Base-by-base conservation (phyloP, 2,329 filamentous ascomycete species). In the Gnomoniopsis smithogilvyi region DNA sequence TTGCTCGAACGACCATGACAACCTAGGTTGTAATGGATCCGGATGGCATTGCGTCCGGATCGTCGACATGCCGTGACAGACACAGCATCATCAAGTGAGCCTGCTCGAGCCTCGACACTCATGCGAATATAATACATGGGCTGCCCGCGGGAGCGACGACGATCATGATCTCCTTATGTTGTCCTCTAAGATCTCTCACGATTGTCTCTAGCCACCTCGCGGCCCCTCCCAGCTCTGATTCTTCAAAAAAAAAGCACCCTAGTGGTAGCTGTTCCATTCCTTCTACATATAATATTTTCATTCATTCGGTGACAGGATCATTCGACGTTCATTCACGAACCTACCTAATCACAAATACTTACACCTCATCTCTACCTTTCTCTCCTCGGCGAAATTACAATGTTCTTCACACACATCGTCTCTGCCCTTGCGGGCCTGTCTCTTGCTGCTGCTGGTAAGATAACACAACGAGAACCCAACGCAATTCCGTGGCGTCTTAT, bases 381-480 rank as follows among this genome's bases (percentile, higher is more conserved):
- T n/a, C n/a, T n/a, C n/a, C n/a, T n/a, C n/a, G n/a, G n/a, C n/a
- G n/a, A n/a, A 45, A 11, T 52, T 62, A 63, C 34, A n/a, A 72
- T 72, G 70, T 61, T 66, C 57, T 63, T 67, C 59, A 62, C 56
- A 46, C 59, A 62, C 38, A 46, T 67, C n/a, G 43, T 72, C 19
- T 56, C 67, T 56, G 69, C 67, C 63, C 64, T 73, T 33, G 62
- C 62, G 51, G 69, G 67, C 62, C 57, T 71, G 51, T 69, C 67
- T 21, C 46, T 72, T 22, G 70, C 61, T 26, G 61, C 63, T 54
- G 67, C 68, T 54, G 70, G 69, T 72, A 62, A 48, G 68, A 59
- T 19, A 45, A 7, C 3, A 26, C 6, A 21, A 12, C 22, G n/a
- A 2, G 1, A 41, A 19, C 3, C 2, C 11, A n/a, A n/a, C 19